phyloP scores from a whole-genome alignment of 2,329 filamentous ascomycete genomes.

The Sclerotiophoma versabilis region DNA sequence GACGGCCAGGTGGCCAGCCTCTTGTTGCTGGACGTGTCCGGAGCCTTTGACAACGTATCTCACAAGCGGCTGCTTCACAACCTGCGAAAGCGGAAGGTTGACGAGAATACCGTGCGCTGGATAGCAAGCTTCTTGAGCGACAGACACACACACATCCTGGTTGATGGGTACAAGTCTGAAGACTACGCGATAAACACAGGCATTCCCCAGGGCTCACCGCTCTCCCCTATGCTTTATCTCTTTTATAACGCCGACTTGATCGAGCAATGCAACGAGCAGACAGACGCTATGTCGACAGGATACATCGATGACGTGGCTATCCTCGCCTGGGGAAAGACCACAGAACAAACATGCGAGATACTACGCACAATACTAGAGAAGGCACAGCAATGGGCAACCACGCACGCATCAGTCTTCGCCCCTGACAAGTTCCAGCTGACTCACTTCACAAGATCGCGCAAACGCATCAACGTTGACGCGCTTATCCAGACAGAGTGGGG shows the following conservation, averaged over 20 bases:
- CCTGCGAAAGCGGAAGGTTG: not conserved
- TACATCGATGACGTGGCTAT: not conserved
- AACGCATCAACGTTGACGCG: constrained; percentile 15
- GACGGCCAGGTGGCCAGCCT: constrained; percentile 34
- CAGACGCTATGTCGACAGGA: not conserved
- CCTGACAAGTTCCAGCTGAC: constrained; percentile 38
- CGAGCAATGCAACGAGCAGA: constrained; percentile 10
- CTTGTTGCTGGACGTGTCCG: constrained; percentile 40
- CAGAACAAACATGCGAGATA: not conserved
- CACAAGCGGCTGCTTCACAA: not conserved
- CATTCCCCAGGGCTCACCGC: constrained; percentile 41
- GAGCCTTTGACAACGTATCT: constrained; percentile 19
- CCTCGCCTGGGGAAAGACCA: not conserved
- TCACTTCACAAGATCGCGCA: constrained; percentile 10
- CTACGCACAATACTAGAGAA: constrained; percentile 14
- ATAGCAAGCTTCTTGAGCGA: not conserved
- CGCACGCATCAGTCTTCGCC: constrained; percentile 36
- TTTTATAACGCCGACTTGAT: constrained; percentile 44
- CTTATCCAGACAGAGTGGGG: constrained; percentile 26
- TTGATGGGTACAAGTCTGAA: constrained; percentile 21
- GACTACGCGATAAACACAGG: constrained; percentile 26
- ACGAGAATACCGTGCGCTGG: not conserved
- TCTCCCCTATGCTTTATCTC: constrained; percentile 44
- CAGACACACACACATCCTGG: not conserved
- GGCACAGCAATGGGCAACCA: constrained; percentile 30